Evolutionary conservation across 139 green algal species (phyloP).

Genomic region (Coelastrella sp.): DNA sequence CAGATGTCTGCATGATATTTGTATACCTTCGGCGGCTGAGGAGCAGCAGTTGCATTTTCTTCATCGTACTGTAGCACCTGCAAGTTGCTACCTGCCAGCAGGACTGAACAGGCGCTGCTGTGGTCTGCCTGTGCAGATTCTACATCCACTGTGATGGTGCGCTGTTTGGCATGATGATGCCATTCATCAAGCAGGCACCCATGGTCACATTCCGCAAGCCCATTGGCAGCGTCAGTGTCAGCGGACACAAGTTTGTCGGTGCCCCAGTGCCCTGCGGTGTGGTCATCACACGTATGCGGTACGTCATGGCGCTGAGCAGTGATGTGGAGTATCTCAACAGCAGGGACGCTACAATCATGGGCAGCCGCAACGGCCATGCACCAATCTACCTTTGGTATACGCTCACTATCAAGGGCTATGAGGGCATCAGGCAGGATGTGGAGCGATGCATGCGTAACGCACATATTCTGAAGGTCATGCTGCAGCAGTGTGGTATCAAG

Average conservation of each 20-base stretch:
- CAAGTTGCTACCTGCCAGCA: too few relatives aligned
- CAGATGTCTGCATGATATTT: too few relatives aligned
- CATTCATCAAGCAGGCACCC: conserved; percentile 91
- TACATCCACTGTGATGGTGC: conserved; percentile 99
- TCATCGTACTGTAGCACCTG: too few relatives aligned
- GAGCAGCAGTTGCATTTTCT: too few relatives aligned
- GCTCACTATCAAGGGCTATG: conserved; percentile 92
- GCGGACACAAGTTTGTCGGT: conserved; percentile 97
- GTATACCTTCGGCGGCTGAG: too few relatives aligned
- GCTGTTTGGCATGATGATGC: conserved; percentile 91
- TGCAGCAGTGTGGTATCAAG: conserved; percentile 81
- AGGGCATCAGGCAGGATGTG: conserved; percentile 90
- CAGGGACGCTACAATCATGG: conserved; percentile 98
- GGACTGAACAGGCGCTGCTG: neutral
- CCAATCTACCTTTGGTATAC: conserved; percentile 98
- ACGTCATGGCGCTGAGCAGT: conserved; percentile 72
- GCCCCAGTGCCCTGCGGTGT: conserved; percentile 84
- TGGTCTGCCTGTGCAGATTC: conserved; percentile 67
- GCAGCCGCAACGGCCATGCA: conserved; percentile 95
- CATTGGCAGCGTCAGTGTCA: conserved; percentile 94
- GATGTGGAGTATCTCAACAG: conserved; percentile 97
- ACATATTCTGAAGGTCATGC: conserved; percentile 86
- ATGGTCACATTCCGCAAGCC: conserved; percentile 98
- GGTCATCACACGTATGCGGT: conserved; percentile 74
- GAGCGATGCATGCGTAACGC: conserved; percentile 95